Percentiles rank a stretch among this genome's conserved stretches.
Conservation (phyloP, 306 rosid species). For the Quercus parvula region DNA sequence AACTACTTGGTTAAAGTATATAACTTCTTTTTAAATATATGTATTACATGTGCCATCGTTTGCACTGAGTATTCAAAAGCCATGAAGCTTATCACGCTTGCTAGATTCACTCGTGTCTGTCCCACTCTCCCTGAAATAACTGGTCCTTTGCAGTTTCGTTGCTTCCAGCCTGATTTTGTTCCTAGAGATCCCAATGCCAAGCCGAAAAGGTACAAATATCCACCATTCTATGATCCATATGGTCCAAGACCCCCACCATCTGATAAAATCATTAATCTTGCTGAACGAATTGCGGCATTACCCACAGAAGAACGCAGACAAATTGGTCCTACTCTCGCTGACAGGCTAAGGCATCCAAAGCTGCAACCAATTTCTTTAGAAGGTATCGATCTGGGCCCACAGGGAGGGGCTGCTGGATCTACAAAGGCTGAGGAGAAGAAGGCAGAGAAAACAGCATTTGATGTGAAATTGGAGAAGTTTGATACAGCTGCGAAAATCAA, state of each 20-base stretch:
- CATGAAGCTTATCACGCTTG: background rate
- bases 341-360: background rate
- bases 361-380: constrained; percentile 1
- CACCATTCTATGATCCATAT: background rate
- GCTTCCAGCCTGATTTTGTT: constrained; percentile 1
- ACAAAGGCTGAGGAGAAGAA: constrained; percentile 4
- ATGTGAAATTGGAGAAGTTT: constrained; percentile 3
- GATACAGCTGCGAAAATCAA: constrained; percentile 1
- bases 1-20: background rate
- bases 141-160: constrained; percentile 8
- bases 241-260: constrained; percentile 5
- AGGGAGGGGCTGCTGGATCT: constrained; percentile 2
- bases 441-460: background rate
- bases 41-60: background rate
- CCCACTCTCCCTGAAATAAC: background rate
- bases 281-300: background rate
- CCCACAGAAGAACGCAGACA: background rate
- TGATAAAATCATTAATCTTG: background rate
- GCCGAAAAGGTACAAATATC: background rate
- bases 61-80: background rate
- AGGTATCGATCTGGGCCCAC: background rate
- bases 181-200: constrained; percentile 9
- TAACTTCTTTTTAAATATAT: background rate
- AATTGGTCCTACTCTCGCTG: background rate
- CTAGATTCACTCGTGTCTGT: background rate